phyloP scores from a whole-genome alignment of 176 grass and related monocot species.

The Thinopyrum elongatum region DNA sequence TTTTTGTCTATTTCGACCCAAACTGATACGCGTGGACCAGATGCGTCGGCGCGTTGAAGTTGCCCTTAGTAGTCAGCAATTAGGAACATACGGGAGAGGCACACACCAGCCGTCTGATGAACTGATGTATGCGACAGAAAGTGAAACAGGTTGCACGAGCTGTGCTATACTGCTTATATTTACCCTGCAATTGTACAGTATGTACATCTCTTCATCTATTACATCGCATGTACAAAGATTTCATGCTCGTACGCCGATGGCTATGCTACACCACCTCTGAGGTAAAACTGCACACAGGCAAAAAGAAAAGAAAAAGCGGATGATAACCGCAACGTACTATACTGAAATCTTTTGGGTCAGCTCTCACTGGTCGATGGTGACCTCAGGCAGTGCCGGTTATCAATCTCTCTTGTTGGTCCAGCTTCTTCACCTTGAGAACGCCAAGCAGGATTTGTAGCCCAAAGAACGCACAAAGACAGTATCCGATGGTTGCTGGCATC shows the following conservation, averaged over 20 bases:
- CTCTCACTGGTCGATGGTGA: not conserved
- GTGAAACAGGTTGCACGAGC: constrained; percentile 2
- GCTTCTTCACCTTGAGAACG: constrained; percentile 83
- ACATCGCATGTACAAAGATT: constrained; percentile 40
- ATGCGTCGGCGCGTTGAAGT: no score
- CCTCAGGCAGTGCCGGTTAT: constrained; percentile 89
- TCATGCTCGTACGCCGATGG: not conserved
- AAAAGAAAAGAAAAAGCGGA: constrained; percentile 5
- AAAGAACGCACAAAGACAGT: constrained; percentile 65
- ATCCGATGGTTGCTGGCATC: constrained; percentile 74
- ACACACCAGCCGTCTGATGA: not conserved
- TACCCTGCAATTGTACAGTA: constrained; percentile 42
- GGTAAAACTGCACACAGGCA: constrained; percentile 10
- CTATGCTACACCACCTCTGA: constrained; percentile 33
- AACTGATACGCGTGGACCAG: no score
- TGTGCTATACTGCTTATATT: constrained; percentile 14
- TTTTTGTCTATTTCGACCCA: no score
- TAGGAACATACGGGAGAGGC: no score
- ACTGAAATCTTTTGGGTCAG: constrained; percentile 20
- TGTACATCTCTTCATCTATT: constrained; percentile 39
- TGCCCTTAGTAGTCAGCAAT: no score
- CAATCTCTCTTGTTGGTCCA: constrained; percentile 85
- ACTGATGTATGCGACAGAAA: not conserved
- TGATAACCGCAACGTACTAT: not conserved
- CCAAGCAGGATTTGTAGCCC: constrained; percentile 81